These are phyloP conservation scores for Talaromyces borbonicus DNA, from an alignment of 495 filamentous ascomycete species.

Conservation along the genomic window DNA sequence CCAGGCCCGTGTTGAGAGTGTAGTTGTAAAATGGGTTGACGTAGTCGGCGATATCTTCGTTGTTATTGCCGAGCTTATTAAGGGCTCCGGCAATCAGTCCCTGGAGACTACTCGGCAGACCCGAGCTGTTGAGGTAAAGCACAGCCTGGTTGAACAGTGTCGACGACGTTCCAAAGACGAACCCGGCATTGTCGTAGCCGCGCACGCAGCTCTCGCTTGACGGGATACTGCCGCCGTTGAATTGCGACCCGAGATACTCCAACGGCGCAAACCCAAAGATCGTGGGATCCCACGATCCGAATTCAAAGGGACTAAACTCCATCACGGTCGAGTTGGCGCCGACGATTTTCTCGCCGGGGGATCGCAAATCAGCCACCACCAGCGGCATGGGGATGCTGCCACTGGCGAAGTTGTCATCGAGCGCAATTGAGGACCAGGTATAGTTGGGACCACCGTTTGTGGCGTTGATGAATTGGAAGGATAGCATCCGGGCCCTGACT, in stretches of 20 bases:
- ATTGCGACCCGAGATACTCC: constrained; percentile 67
- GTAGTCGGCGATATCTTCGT: constrained; percentile 74
- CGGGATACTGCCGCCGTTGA: constrained; percentile 52
- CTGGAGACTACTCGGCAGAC: constrained; percentile 42
- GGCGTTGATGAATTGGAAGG: constrained; percentile 72
- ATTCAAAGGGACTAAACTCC: constrained; percentile 80
- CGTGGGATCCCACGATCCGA: constrained; percentile 74
- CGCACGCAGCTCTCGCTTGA: constrained; percentile 50
- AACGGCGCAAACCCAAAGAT: constrained; percentile 69
- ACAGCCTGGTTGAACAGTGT: constrained; percentile 75
- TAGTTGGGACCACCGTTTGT: constrained; percentile 62
- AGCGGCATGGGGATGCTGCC: constrained; percentile 70
- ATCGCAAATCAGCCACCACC: constrained; percentile 62
- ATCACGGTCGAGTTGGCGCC: constrained; percentile 68
- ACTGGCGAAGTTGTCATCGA: constrained; percentile 50
- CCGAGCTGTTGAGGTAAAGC: constrained; percentile 40
- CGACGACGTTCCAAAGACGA: constrained; percentile 75
- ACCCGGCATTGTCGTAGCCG: constrained; percentile 87
- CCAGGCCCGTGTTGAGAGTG: constrained; percentile 48
- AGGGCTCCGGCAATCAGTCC: constrained; percentile 44
- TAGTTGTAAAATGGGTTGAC: constrained; percentile 78
- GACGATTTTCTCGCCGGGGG: constrained; percentile 53
- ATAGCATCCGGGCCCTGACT: constrained; percentile 49
- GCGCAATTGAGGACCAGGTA: constrained; percentile 80
- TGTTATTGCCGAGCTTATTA: constrained; percentile 33